Evolutionary conservation across 805 yeast species (phyloP), one percentile per base, ranked within the genome.

Genomic region (Wickerhamiella sorbophila): DNA sequence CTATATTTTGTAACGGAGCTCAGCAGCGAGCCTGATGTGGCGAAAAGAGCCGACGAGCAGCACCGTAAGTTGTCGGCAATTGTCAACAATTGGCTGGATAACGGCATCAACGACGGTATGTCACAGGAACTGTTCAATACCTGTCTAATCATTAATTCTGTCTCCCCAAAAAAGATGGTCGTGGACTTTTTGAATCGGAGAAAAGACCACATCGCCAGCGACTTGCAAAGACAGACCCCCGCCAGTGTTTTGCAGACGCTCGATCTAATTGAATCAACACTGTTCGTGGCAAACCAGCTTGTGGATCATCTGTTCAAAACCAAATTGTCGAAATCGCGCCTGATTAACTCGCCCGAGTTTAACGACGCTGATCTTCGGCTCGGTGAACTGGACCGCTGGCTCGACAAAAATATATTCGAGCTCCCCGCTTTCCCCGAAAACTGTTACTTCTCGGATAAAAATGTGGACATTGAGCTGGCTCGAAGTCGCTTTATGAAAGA

Each of bases 51-150:
- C 21, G 12, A n/a, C 4, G 12, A 21, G 10, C 2, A 18, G 15
- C 21, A 14, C 8, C 2, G 15, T 33, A 5, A 16, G 12, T 47
- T 48, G 18, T 15, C 36, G 9, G 12, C n/a, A 2, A n/a, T 17
- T 27, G 42, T 46, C 5, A 31, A 40, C 4, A 20, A 20, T 2
- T 43, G 47, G 48, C 35, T 41, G 4, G 33, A 19, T 1, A 12
- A n/a, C 4, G 48, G 48, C 20, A 31, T 33, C 2, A 33, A 24
- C 15, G 48, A 43, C 10, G 32, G 36, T n/a, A 33, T 46, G 18
- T 34, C 52, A 5, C 47, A 48, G 18, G 47, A 48, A 9, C 33
- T 48, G 16, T 50, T 49, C 33, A 15, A 46, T 16, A 53, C 59
- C 8, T 47, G 45, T 24, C 42, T 55, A 41, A 46, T 55, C 8